These are phyloP conservation scores for Lunasporangiospora selenospora DNA, from an alignment of 192 early-diverging fungal species.

Conservation along the genomic window DNA sequence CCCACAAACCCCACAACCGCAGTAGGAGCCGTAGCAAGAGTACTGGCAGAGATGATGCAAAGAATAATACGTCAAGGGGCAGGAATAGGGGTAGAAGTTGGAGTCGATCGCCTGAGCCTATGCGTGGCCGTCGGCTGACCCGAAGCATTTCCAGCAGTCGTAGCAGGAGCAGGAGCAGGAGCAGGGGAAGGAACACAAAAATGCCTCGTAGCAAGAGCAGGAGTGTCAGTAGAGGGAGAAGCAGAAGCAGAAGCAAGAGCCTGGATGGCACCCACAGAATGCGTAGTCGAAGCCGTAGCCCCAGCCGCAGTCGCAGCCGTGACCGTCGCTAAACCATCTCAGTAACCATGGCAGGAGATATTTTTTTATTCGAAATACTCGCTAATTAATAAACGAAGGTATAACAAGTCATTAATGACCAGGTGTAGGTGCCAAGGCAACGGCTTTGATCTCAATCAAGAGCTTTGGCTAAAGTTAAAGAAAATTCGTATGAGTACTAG, in stretches of 20 bases:
- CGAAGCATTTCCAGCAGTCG: conserved; percentile 7
- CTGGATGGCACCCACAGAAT: not conserved
- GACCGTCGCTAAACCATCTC: too few relatives aligned
- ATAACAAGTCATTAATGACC: too few relatives aligned
- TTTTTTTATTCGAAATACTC: too few relatives aligned
- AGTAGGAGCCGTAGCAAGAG: conserved; percentile 17
- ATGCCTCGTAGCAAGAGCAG: conserved; percentile 21
- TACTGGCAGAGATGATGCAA: too few relatives aligned
- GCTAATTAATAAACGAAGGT: too few relatives aligned
- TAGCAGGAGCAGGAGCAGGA: conserved; percentile 27
- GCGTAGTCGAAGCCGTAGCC: conserved; percentile 3
- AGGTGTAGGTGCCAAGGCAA: conserved; percentile 58
- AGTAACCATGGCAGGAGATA: too few relatives aligned
- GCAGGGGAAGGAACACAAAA: conserved; percentile 13
- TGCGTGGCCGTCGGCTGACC: too few relatives aligned
- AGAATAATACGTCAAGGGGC: too few relatives aligned
- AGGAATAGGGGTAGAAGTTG: too few relatives aligned
- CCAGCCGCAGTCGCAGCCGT: conserved; percentile 18
- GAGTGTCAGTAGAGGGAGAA: conserved; percentile 13
- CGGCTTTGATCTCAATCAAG: conserved; percentile 72
- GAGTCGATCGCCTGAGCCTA: too few relatives aligned
- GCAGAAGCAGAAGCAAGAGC: conserved; percentile 10
- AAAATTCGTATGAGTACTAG: not conserved
- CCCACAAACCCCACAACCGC: not conserved
- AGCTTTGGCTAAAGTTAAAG: conserved; percentile 55